Evolutionary conservation across 2,329 filamentous ascomycete genomes (phyloP).

Genomic region (Ophiostoma australiae): DNA sequence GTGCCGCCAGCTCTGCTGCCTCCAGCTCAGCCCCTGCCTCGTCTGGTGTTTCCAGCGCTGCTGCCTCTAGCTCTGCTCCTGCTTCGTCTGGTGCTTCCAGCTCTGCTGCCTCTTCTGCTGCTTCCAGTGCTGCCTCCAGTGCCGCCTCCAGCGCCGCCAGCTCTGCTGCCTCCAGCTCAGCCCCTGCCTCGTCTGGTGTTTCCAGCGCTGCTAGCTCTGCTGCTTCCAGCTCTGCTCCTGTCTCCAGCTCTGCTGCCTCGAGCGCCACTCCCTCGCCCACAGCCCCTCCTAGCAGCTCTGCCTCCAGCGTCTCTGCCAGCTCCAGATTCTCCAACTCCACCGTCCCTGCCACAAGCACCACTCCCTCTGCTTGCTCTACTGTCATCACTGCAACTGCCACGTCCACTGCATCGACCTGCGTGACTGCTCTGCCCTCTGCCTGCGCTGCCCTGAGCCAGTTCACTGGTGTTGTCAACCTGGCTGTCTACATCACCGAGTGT

Average conservation of each 20-base stretch:
- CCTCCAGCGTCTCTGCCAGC: not conserved
- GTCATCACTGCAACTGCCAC: constrained; percentile 17
- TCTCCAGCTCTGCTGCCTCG: not conserved
- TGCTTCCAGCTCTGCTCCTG: not conserved
- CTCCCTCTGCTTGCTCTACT: constrained; percentile 14
- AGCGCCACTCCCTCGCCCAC: not conserved
- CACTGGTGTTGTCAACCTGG: not conserved
- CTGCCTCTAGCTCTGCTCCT: not conserved
- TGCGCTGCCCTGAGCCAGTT: not conserved
- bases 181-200: not conserved
- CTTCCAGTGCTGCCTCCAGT: not conserved
- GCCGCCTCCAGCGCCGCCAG: not conserved
- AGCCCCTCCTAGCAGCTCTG: not conserved
- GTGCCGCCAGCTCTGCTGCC: constrained; percentile 2
- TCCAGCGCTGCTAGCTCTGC: not conserved
- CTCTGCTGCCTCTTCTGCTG: not conserved
- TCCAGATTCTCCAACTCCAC: not conserved
- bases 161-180: not conserved
- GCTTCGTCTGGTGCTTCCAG: not conserved
- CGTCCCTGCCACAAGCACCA: not conserved
- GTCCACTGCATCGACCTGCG: constrained; percentile 18
- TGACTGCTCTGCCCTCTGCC: constrained; percentile 19
- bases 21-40: not conserved
- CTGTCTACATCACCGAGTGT: not conserved
- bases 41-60: not conserved